Base-by-base conservation (phyloP, 345 rosid genomes). In the Syzygium jambos region DNA sequence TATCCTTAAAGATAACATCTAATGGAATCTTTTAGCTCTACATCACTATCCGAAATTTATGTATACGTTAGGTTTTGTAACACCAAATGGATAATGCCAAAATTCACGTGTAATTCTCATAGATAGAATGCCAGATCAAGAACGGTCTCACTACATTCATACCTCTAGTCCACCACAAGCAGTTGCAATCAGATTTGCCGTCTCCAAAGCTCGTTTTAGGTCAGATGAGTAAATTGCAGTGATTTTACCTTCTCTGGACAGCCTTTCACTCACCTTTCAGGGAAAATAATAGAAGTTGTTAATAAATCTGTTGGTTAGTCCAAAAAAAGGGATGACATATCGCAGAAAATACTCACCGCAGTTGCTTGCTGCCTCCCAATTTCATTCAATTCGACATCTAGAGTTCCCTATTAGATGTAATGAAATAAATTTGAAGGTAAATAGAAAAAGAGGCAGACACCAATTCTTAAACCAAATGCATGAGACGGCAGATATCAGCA, bases 371-470 rank as follows among this genome's bases (percentile, higher is more conserved):
- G 89, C 88, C 93, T 95, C 88, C 98, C 99, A 87, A 87, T 93
- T 87, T 94, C 95, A 88, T 94, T 97, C 85, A 97, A 84, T 85
- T 94, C 96, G 87, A 97, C 95, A 90, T 97, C 98, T 54, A 94
- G 87, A 86, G 95, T 98, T 59, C 99, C 99, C 99, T 95, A 51
- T 55, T 27, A 19, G 86, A 73, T 77, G 73, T 86, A 34, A 59
- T 56, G 11, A 56, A 56, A 56, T 11, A 7, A 54, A 54, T 54
- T 16, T 14, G n/a, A 56, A 56, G 63, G 63, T 56, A 56, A 56
- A 56, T 10, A 54, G 25, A 54, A 54, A 23, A 54, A 54, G 25
- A 7, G 57, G 57, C 41, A 15, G 5, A 65, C 30, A 15, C 21
- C 17, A 65, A 8, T 15, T 29, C 10, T 65, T 14, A 65, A 65